Percentiles rank a stretch among this genome's conserved stretches.
These are phyloP conservation scores for Clitoria ternatea DNA, from an alignment of 306 rosid species.

Conservation along the genomic window DNA sequence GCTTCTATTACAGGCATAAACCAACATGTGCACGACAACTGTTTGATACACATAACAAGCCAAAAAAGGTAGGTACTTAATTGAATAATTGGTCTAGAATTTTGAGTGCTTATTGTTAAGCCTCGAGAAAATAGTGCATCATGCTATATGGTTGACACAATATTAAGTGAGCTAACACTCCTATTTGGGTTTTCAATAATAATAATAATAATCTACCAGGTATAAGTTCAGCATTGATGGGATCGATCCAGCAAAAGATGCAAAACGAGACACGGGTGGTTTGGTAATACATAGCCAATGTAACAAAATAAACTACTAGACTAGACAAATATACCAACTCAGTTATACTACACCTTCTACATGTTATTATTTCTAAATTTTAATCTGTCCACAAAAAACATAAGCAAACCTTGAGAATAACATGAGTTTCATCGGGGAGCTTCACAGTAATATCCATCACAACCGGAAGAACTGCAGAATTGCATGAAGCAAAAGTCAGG, in stretches of 20 bases:
- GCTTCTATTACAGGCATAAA: too few species aligned
- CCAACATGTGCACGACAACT: too few species aligned
- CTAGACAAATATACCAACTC: too few species aligned
- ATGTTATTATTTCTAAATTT: too few species aligned
- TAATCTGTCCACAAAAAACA: background rate
- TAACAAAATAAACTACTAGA: background rate
- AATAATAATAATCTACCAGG: background rate
- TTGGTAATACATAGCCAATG: too few species aligned
- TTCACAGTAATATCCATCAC: conserved; percentile 75
- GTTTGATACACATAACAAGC: too few species aligned
- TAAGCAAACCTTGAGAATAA: conserved; percentile 70
- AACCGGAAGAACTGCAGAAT: conserved; percentile 95
- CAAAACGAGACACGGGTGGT: too few species aligned
- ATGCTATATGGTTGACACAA: conserved; percentile 19
- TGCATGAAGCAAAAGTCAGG: too few species aligned
- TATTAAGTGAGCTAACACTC: too few species aligned
- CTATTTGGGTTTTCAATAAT: background rate
- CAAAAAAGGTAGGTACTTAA: background rate
- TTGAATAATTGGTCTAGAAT: too few species aligned
- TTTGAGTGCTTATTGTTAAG: too few species aligned
- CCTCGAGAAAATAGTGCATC: background rate
- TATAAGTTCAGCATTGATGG: conserved; percentile 1
- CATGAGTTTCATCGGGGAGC: conserved; percentile 73
- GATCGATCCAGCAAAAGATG: conserved; percentile 26
- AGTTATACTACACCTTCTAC: too few species aligned